Evolutionary conservation across 2,329 filamentous ascomycete genomes (phyloP).

Genomic region (Neofusicoccum umdonicola): DNA sequence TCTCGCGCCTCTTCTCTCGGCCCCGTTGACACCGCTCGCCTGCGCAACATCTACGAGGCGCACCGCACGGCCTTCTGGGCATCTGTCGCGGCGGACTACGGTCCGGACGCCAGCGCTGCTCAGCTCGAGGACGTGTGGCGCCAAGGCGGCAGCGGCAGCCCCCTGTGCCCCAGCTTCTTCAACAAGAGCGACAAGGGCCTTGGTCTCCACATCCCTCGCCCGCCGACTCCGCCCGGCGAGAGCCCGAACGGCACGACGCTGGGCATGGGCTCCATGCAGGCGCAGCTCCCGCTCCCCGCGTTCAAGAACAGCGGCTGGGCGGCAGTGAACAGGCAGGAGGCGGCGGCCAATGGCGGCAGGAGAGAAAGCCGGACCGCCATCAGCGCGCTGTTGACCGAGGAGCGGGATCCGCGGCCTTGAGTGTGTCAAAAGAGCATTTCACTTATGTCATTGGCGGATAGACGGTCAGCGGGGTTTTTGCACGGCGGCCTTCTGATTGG

Average conservation of each 20-base stretch:
- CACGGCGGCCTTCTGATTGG: constrained; percentile 2
- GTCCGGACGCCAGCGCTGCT: constrained; percentile 58
- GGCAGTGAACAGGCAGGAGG: neutral
- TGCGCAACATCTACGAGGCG: constrained; percentile 67
- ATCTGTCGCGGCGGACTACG: constrained; percentile 69
- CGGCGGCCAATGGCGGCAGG: neutral
- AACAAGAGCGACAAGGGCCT: constrained; percentile 8
- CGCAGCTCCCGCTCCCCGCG: constrained; percentile 2
- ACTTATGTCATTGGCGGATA: neutral
- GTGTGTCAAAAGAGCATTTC: neutral
- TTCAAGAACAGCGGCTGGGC: neutral
- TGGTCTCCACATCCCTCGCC: constrained; percentile 1
- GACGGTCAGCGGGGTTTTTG: neutral
- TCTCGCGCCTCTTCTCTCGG: constrained; percentile 42
- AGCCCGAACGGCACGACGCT: constrained; percentile 7
- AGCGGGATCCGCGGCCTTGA: constrained; percentile 12
- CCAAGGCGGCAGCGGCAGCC: constrained; percentile 16
- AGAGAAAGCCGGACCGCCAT: constrained; percentile 12
- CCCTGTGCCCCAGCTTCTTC: constrained; percentile 2
- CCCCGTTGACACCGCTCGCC: constrained; percentile 62
- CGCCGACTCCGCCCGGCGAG: constrained; percentile 16
- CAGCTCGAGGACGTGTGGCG: constrained; percentile 70
- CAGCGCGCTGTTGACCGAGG: constrained; percentile 12
- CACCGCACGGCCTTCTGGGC: constrained; percentile 73
- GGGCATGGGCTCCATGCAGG: neutral